phyloP scores from a whole-genome alignment of 1,284 basidiomycete genomes.

The Sphagnurus paluster region DNA sequence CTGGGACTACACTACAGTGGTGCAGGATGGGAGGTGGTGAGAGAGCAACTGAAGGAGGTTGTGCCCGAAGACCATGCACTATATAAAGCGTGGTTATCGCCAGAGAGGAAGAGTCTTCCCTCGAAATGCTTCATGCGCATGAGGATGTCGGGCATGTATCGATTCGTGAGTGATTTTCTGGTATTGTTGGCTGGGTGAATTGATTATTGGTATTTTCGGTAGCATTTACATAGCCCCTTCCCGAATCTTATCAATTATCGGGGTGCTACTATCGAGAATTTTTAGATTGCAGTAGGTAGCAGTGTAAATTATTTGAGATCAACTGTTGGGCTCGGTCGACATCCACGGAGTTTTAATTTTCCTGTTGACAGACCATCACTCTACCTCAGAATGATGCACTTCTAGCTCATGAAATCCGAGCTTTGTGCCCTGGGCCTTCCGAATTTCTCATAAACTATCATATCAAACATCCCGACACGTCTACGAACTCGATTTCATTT shows the following conservation, averaged over 20 bases:
- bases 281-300: background rate
- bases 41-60: constrained; percentile 37
- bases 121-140: constrained; percentile 57
- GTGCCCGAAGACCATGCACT: constrained; percentile 44
- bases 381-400: too few relatives aligned
- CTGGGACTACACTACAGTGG: constrained; percentile 53
- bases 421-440: too few relatives aligned
- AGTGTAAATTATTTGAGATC: background rate
- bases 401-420: too few relatives aligned
- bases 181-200: background rate
- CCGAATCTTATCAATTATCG: constrained; percentile 50
- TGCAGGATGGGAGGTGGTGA: constrained; percentile 46
- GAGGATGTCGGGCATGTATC: constrained; percentile 52
- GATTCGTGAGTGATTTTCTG: constrained; percentile 47
- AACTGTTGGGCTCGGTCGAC: too few relatives aligned
- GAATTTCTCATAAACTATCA: too few relatives aligned
- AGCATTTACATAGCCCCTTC: constrained; percentile 53
- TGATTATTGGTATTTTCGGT: constrained; percentile 8
- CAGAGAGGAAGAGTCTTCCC: constrained; percentile 44
- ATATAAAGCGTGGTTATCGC: constrained; percentile 45
- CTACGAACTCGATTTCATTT: too few relatives aligned
- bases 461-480: too few relatives aligned
- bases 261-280: constrained; percentile 24
- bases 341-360: constrained; percentile 7
- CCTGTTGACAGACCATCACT: too few relatives aligned